Evolutionary conservation across 164 flowering plant genomes (phyloP), one percentile per base, ranked within the genome.

Genomic region (Macadamia integrifolia): DNA sequence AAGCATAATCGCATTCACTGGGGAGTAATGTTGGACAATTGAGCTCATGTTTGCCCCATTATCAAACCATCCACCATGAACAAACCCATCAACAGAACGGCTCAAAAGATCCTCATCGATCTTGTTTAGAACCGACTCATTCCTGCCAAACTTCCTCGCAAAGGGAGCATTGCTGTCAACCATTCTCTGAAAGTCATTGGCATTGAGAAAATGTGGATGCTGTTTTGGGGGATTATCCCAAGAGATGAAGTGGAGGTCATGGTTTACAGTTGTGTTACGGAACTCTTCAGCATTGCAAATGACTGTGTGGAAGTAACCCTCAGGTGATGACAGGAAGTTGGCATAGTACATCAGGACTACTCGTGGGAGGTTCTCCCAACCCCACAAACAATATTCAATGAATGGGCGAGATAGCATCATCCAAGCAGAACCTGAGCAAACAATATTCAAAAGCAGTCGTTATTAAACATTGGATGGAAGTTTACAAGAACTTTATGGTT

Each of bases 201-300:
- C 14, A 0, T 78, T 81, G 57, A 91, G 89, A 73, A 82, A 86
- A 77, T 87, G 95, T 6, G 97, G 97, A 43, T 91, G 97, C 74
- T 91, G 97, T 68, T 91, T 91, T 5, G 97, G 97, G 56, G 97
- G 97, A 75, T 79, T 89, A 77, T 89, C 93, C 97, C 97, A 91
- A 8, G 97, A 86, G 71, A 91, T 89, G 82, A 81, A 91, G 74
- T 88, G 97, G 59, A 91, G 87, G 63, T 91, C 97, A 65, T 85
- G 87, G 73, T 84, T 88, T 15, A 91, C 91, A 1, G 92, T 87
- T 1, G 93, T 87, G 77, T 86, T 88, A 6, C 73, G 77, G 69
- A 91, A 91, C 72, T 87, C 90, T 0, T 80, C 67, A 6, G 79
- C 78, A 62, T 88, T 91, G 85, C 95, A 89, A 62, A 91, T 89